Base-by-base conservation (phyloP, 2,329 filamentous ascomycete genomes). In the Colletotrichum falcatum region DNA sequence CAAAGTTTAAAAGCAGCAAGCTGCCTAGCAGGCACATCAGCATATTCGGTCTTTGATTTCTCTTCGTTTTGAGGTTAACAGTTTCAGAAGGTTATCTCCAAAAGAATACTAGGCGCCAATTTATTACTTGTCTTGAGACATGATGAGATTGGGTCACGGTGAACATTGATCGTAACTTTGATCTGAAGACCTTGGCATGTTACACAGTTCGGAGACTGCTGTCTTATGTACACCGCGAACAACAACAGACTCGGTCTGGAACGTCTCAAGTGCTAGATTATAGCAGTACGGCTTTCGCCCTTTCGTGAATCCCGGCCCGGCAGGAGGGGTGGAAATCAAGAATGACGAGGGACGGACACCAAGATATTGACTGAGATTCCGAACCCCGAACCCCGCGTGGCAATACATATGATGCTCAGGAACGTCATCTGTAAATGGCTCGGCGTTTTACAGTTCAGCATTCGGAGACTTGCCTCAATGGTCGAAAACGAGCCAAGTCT, bases 1-100 rank as follows among this genome's bases (percentile, higher is more conserved):
- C n/a, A n/a, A 4, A 28, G 48, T 30, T 51, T 18, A 4, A 30
- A 9, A 51, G 14, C 7, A 51, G 26, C 1, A 51, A 8, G 14
- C 18, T 20, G 0, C 26, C 6, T 3, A 30, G 30, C 5, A 28
- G 3, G 4, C 14, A 4, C 26, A 18, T 9, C 0, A 1, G 6
- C 6, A 9, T 30, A 18, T 18, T 2, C 2, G 11, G 44, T 18
- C 2, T 18, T 20, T 4, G 11, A 30, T 9, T 3, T 26, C 3
- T 5, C 4, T 48, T 5, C 5, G 3, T 28, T 5, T 14, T 14
- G 3, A 3, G 23, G 1, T 2, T 7, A 7, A 14, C 23, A 6
- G 5, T 16, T 28, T 5, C 1, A 16, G 12, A n/a, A 28, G 11
- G 5, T 6, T 14, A 8, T 14, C n/a, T 26, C 16, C 23, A 8